Base-by-base conservation (phyloP, 148 eudicot species). In the Rheum nobile region DNA sequence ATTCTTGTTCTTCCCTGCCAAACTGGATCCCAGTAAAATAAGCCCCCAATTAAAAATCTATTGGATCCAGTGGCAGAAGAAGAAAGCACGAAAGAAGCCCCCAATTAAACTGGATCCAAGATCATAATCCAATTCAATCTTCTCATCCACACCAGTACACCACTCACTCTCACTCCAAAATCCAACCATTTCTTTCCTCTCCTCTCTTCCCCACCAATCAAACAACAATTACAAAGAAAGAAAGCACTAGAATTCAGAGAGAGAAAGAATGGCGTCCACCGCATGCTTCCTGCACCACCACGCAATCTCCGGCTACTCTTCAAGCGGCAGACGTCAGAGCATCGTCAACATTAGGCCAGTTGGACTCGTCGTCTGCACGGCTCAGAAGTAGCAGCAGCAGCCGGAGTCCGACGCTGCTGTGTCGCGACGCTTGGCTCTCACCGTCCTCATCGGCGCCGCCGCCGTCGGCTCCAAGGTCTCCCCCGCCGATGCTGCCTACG, bases 401-500 rank as follows among this genome's bases (percentile, higher is more conserved):
- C 67, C 11, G 34, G 16, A 84, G 16, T 67, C 75, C 3, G 67
- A 57, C 31, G 75, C 52, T 37, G 77, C 77, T 1, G 39, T 92
- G 46, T 89, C 98, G 0, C 85, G 98, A 16, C 79, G 98, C 31
- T 61, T 89, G 85, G 98, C 95, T 16, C 90, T 93, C 31, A 84
- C 95, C 48, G 82, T 89, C 71, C 91, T 93, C 35, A 80, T 93
- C 77, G 98, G 98, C 59, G 91, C 95, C 67, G 97, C 98, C 71
- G 97, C 97, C 24, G 82, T 89, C 74, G 97, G 87, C 35, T 82
- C 97, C 44, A 93, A 88, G 91, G 97, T 93, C 67, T 83, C 89
- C 22, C 97, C 98, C n/a, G 98, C 97, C 41, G 94, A 89, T 55
- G 98, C 98, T 21, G 98, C 95, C 54, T 93, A 93, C 73, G 99